Percentiles rank a stretch among this genome's conserved stretches.
Conservation (phyloP, 2,329 filamentous ascomycete genomes). For the Trichoderma endophyticum region DNA sequence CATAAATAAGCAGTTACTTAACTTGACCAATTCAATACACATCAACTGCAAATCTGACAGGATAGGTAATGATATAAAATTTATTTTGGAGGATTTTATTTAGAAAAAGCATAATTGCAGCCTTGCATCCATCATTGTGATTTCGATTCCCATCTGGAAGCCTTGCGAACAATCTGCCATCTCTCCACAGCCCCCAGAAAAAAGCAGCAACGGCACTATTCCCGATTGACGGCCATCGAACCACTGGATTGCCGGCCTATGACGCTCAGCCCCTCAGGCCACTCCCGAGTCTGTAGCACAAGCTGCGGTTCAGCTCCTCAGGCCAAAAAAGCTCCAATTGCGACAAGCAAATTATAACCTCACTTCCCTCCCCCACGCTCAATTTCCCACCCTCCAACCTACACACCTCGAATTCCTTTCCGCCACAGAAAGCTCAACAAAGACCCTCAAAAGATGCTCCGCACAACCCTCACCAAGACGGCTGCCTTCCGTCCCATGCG, state of each 20-base stretch:
- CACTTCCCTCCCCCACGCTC: conserved; percentile 11
- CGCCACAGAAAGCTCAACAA: conserved; percentile 10
- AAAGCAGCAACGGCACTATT: background rate
- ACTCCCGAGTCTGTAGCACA: background rate
- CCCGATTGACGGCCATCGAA: conserved; percentile 2
- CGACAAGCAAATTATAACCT: conserved; percentile 3
- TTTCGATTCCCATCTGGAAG: background rate
- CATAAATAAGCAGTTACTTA: background rate
- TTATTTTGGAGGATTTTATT: background rate
- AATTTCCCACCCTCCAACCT: conserved; percentile 14
- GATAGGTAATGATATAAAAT: background rate
- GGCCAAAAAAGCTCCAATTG: conserved; percentile 5
- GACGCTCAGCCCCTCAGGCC: background rate
- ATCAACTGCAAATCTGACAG: background rate
- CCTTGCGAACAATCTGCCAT: background rate
- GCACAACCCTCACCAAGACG: conserved; percentile 58
- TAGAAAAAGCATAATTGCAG: background rate
- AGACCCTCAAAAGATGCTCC: conserved; percentile 54
- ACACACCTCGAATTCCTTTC: conserved; percentile 11
- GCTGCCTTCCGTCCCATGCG: conserved; percentile 52
- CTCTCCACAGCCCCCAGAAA: background rate
- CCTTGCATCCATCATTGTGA: background rate
- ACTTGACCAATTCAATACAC: background rate
- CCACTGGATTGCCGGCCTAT: background rate
- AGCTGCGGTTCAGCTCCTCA: background rate